phyloP scores from a whole-genome alignment of 2,329 filamentous ascomycete species.

The Leptographium wingfieldii region DNA sequence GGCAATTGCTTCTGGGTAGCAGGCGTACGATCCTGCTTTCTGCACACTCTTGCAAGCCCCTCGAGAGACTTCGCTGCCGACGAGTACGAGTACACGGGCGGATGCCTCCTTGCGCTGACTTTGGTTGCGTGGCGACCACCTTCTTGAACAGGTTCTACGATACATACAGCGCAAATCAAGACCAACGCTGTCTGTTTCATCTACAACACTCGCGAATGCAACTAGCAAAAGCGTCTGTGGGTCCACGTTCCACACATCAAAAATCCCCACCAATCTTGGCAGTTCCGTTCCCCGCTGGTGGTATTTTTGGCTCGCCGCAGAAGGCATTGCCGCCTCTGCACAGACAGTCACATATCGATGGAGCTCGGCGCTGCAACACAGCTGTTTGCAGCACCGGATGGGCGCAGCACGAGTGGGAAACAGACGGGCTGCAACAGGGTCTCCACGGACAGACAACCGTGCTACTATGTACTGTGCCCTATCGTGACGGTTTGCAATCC shows the following conservation, averaged over 20 bases:
- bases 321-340: neutral
- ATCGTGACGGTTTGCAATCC: neutral
- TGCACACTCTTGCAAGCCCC: no score
- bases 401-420: neutral
- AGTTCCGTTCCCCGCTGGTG: neutral
- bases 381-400: neutral
- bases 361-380: no score
- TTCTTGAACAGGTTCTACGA: neutral
- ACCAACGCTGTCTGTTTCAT: constrained; percentile 10
- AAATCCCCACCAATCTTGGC: neutral
- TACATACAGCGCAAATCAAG: neutral
- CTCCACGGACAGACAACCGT: neutral
- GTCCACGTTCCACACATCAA: constrained; percentile 2
- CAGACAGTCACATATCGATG: neutral
- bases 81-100: no score
- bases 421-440: no score
- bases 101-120: no score
- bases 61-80: no score
- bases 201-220: constrained; percentile 4
- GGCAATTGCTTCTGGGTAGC: no score
- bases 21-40: no score
- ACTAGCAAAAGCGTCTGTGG: constrained; percentile 7
- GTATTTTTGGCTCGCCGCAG: neutral
- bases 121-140: no score
- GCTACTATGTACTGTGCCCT: neutral